Percentiles rank a stretch among this genome's conserved stretches.
Conservation (phyloP, 805 yeast genomes). For the Wickerhamomyces chaumierensis region DNA sequence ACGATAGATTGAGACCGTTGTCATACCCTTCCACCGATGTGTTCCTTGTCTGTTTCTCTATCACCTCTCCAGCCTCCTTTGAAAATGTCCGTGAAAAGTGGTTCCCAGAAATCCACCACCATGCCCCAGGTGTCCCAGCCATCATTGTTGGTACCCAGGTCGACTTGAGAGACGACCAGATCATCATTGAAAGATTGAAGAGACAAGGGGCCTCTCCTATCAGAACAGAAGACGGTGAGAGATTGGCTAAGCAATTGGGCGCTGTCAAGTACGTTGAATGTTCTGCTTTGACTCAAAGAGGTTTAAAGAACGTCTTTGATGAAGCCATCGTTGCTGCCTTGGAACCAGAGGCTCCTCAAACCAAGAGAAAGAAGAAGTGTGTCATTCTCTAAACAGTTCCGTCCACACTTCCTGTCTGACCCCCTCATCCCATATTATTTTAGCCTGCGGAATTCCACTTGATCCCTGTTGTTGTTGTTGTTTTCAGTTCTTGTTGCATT, state of each 20-base stretch:
- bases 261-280: conserved; percentile 97
- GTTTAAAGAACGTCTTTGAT: conserved; percentile 94
- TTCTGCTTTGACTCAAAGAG: conserved; percentile 94
- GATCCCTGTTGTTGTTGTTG: conserved; percentile 1
- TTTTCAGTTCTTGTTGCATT: conserved; percentile 1
- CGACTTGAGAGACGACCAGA: conserved; percentile 89
- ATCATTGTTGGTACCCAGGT: conserved; percentile 94
- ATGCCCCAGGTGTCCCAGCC: conserved; percentile 97
- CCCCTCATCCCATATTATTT: no score
- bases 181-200: conserved; percentile 77
- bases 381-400: conserved; percentile 49
- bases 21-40: conserved; percentile 97
- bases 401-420: no score
- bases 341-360: conserved; percentile 87
- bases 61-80: conserved; percentile 92
- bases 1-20: conserved; percentile 92
- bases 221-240: conserved; percentile 78
- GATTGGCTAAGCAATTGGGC: conserved; percentile 83
- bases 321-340: conserved; percentile 97
- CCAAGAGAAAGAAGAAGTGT: conserved; percentile 68
- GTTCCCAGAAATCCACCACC: conserved; percentile 98
- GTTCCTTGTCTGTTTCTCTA: conserved; percentile 89
- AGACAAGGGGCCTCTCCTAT: conserved; percentile 87
- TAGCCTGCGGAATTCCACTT: no score
- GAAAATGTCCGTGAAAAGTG: conserved; percentile 97